A percentile compares a stretch with the other conserved stretches of the same genome.
These are phyloP conservation scores for Pseudocercospora cruenta DNA, from an alignment of 2,329 filamentous ascomycete species.

Conservation along the genomic window DNA sequence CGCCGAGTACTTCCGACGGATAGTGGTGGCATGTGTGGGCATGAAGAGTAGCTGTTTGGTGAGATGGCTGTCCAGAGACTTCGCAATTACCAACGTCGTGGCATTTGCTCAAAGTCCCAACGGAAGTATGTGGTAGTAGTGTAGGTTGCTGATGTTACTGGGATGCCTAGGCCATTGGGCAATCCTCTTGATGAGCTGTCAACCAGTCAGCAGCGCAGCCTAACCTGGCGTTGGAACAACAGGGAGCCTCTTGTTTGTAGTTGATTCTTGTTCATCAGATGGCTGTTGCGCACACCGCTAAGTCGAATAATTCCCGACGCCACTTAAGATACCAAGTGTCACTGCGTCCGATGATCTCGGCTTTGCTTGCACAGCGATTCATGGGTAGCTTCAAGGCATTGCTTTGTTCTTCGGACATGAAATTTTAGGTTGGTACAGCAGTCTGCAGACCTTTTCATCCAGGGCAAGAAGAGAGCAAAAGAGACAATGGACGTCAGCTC, in stretches of 20 bases:
- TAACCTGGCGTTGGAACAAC: not conserved
- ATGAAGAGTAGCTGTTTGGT: not conserved
- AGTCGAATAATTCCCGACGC: not conserved
- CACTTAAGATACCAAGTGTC: not conserved
- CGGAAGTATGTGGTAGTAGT: not conserved
- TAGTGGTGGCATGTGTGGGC: not conserved
- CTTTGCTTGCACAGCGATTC: slow-evolving; percentile 1
- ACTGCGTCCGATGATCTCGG: not conserved
- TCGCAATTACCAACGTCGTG: not conserved
- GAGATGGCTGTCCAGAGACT: not conserved
- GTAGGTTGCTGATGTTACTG: not conserved
- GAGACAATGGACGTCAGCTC: not conserved
- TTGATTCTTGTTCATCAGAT: not conserved
- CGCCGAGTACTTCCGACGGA: not conserved
- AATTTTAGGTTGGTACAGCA: not conserved
- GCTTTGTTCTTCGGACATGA: not conserved
- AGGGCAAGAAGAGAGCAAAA: not conserved
- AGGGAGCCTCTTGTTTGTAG: slow-evolving; percentile 1
- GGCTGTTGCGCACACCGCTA: not conserved
- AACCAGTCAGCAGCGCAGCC: not conserved
- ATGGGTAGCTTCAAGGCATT: slow-evolving; percentile 1
- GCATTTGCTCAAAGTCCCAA: not conserved
- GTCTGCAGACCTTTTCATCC: not conserved
- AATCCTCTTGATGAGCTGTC: slow-evolving; percentile 1
- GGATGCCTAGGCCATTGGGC: not conserved